Conservation (phyloP, 225 moss, liverwort and hornwort genomes). For the Polytrichum formosum region DNA sequence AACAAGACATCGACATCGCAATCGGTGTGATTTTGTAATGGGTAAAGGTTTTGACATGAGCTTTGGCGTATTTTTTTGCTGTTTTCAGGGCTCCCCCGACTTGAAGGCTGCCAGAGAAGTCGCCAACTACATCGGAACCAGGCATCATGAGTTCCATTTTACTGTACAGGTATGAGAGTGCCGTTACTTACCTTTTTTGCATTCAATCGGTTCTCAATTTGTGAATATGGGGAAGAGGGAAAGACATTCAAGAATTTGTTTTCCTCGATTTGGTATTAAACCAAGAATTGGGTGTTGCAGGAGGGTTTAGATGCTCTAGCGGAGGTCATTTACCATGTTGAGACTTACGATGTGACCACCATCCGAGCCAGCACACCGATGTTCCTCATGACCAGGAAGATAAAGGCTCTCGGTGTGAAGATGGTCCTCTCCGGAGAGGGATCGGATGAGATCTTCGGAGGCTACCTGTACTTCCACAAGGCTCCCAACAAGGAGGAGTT, state of each 20-base stretch:
- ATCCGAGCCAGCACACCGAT: slow-evolving; percentile 85
- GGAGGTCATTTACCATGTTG: slow-evolving; percentile 87
- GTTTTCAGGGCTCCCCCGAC: slow-evolving; percentile 74
- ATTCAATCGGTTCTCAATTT: too few relatives aligned
- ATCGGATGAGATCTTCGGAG: slow-evolving; percentile 84
- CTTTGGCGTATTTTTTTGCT: not conserved
- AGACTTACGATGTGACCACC: slow-evolving; percentile 86
- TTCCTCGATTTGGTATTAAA: too few relatives aligned
- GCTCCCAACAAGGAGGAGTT: slow-evolving; percentile 89
- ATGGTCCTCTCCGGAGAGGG: slow-evolving; percentile 92
- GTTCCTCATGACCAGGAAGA: slow-evolving; percentile 89
- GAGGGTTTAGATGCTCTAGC: slow-evolving; percentile 79
- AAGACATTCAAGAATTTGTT: too few relatives aligned
- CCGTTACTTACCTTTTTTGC: too few relatives aligned
- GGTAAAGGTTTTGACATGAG: not conserved
- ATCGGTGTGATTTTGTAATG: not conserved
- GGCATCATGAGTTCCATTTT: slow-evolving; percentile 75
- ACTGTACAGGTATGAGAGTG: slow-evolving; percentile 63
- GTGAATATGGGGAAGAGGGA: too few relatives aligned
- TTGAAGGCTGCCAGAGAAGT: slow-evolving; percentile 82
- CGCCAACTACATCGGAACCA: slow-evolving; percentile 62
- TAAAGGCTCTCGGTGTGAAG: slow-evolving; percentile 88
- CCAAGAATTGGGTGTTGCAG: slow-evolving; percentile 22
- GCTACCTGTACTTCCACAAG: slow-evolving; percentile 93
- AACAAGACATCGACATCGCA: too few relatives aligned